Evolutionary conservation across 2,329 filamentous ascomycete genomes (phyloP), one percentile per base, ranked within the genome.

Genomic region (Pseudopyrenochaeta lycopersici): DNA sequence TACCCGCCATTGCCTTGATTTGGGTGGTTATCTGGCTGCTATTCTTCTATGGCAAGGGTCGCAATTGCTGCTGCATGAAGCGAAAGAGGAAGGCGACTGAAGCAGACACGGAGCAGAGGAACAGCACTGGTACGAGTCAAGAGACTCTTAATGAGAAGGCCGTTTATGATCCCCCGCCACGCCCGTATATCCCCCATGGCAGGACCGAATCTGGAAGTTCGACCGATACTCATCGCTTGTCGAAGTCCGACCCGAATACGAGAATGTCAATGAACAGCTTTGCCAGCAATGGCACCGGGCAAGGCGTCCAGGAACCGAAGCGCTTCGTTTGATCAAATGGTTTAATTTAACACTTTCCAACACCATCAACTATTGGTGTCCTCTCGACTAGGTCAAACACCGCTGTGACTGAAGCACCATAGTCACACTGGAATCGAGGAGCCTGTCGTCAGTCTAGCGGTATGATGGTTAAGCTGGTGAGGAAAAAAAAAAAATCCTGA

Each of bases 1-100:
- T 72, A 12, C 68, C 68, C 15, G 58, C 60, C 41, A 56, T 71
- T 32, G 57, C 64, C 21, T 46, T 66, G 21, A 53, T 63, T 43
- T 67, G 65, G 52, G 56, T 66, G 3, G 64, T 67, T 21, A 49
- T 63, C 23, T 73, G 64, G 58, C 63, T 70, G 4, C 61, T 73
- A n/a, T 67, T 64, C 53, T 59, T 58, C 45, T 68, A 68, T 41
- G 52, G 60, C 36, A 55, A 60, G 10, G 56, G 57, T 14, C 66
- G 66, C 35, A 65, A 60, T 46, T 67, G 64, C 49, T 68, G 64
- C 41, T 68, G 66, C 58, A 59, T 56, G 17, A 63, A 56, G 21
- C 61, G 63, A 47, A 66, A 65, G 58, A 63, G 52, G 49, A 52
- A 12, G 18, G 46, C 23, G 23, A 35, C 43, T 1, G 36, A 31